Base-by-base conservation (phyloP, 768 basidiomycete species). In the Serendipita vermifera region DNA sequence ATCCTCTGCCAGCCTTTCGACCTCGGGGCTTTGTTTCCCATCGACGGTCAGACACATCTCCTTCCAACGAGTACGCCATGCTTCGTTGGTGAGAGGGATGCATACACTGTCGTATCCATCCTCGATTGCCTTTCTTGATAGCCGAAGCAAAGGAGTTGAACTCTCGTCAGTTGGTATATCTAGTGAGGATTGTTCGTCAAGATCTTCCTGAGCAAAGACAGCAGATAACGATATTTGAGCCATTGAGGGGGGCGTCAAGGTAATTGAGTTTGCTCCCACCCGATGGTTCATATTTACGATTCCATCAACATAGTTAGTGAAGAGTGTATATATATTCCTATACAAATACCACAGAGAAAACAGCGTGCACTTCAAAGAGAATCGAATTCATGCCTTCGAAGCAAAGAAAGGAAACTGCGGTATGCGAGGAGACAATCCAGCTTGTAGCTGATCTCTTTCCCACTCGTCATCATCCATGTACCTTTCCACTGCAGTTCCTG, bases 31-130 rank as follows among this genome's bases (percentile, higher is more conserved):
- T 64, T 69, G 73, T 65, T 59, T 70, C 54, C 62, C 71, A 61
- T 67, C 61, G 62, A 71, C 57, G 57, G 86, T 68, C 59, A 90
- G 72, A 69, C 96, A 99, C 79, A 98, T 89, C 55, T 80, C 73
- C 61, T 77, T 75, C 94, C 96, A 99, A 56, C 96, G 74, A 60
- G 79, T 74, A 63, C 79, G 81, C 96, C 96, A 99, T 41, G 77
- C 78, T 15, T 76, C 75, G 56, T 85, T 94, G 22, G 93, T 91
- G n/a, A 97, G 73, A n/a, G 91, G 91, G 15, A 93, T 67, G 64
- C 82, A 86, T 38, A 90, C 73, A 0, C 74, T 66, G 55, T 87
- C 81, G 64, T 91, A 97, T 15, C 85, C 85, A 56, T 80, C 83
- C 9, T 71, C 60, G 46, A 29, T 26, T 22, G 46, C 17, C 20